Conservation (phyloP, 495 filamentous ascomycete genomes). For the Parathielavia appendiculata region DNA sequence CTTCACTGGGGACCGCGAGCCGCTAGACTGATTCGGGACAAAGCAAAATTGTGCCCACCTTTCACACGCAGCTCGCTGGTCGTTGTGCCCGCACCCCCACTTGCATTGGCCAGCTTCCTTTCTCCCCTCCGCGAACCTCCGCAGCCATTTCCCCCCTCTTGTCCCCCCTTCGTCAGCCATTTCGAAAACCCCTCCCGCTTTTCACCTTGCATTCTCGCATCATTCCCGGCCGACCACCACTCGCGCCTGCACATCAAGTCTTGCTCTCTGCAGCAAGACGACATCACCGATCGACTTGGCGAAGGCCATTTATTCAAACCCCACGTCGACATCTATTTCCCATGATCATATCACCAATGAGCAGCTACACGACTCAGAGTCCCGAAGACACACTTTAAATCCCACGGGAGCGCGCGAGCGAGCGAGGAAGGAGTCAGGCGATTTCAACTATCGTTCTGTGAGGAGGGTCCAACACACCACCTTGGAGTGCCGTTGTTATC, state of each 20-base stretch:
- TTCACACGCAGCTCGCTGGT: constrained; percentile 18
- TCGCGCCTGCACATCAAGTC: constrained; percentile 10
- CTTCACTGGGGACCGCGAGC: constrained; percentile 16
- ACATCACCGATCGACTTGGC: constrained; percentile 23
- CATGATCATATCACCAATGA: constrained; percentile 58
- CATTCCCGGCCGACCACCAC: constrained; percentile 10
- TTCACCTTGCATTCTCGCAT: constrained; percentile 18
- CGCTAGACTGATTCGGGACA: constrained; percentile 23
- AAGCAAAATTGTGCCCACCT: constrained; percentile 28
- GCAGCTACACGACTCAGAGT: constrained; percentile 44
- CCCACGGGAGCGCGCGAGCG: constrained; percentile 51
- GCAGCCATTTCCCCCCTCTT: constrained; percentile 34
- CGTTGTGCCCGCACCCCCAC: constrained; percentile 23
- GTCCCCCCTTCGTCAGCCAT: constrained; percentile 25
- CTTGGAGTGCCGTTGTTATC: constrained; percentile 30
- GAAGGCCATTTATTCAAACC: constrained; percentile 24
- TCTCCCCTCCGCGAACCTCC: constrained; percentile 22
- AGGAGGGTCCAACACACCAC: constrained; percentile 33
- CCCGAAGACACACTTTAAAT: constrained; percentile 58
- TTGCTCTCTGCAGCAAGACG: constrained; percentile 29
- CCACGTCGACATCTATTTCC: constrained; percentile 30
- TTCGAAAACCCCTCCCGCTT: constrained; percentile 34
- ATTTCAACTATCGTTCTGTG: constrained; percentile 50
- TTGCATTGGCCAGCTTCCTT: constrained; percentile 21
- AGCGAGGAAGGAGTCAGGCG: constrained; percentile 47